phyloP scores from a whole-genome alignment of 169 alveolate genomes.

The Plasmodium sp. region DNA sequence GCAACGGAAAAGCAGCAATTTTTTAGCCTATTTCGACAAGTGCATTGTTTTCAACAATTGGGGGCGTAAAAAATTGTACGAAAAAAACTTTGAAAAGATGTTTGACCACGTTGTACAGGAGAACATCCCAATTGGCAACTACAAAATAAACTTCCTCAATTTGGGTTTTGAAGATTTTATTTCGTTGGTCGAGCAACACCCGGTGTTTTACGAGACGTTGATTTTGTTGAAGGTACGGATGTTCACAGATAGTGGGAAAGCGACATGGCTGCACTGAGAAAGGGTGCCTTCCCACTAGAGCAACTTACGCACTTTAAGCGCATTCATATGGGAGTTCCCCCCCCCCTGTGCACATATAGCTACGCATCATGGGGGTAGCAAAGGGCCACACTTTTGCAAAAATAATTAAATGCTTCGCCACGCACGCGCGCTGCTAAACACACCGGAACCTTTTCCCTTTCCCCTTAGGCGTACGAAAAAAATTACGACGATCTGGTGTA shows the following conservation, averaged over 20 bases:
- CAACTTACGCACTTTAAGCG: background rate
- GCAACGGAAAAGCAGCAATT: background rate
- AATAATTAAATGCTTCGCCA: background rate
- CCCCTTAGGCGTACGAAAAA: constrained; percentile 54
- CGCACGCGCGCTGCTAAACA: background rate
- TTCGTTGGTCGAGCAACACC: constrained; percentile 36
- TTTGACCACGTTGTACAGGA: constrained; percentile 35
- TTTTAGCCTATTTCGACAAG: constrained; percentile 17
- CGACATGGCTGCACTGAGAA: background rate
- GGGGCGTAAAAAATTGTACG: background rate
- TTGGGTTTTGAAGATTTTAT: constrained; percentile 22
- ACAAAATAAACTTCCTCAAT: constrained; percentile 40
- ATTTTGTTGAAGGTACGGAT: constrained; percentile 49
- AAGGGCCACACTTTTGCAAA: background rate
- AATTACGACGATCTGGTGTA: constrained; percentile 54
- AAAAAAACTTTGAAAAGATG: constrained; percentile 9
- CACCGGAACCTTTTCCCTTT: background rate
- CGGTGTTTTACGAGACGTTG: constrained; percentile 52
- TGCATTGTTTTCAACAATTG: background rate
- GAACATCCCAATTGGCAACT: background rate
- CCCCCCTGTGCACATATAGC: background rate
- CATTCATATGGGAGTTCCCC: background rate
- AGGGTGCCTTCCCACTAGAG: background rate
- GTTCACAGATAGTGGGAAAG: background rate
- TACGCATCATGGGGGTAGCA: background rate